Evolutionary conservation across 2,329 filamentous ascomycete genomes (phyloP), one percentile per base, ranked within the genome.

Genomic region (Fusarium torreyae): DNA sequence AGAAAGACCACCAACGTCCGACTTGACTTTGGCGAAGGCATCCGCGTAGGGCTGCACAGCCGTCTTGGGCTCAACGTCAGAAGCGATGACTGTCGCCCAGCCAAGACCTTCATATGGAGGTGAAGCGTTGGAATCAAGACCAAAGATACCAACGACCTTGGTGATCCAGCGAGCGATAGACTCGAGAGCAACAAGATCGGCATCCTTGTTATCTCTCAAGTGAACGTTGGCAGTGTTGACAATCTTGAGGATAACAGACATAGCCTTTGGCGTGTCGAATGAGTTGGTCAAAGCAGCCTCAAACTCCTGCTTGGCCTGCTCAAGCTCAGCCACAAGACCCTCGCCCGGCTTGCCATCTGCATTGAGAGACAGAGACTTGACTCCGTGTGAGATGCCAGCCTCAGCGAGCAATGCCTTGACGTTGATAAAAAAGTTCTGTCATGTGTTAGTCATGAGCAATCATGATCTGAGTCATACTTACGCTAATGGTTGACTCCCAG

Each of bases 221-320:
- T 85, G 82, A 54, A 86, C 82, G 79, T 97, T 97, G 76, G 91
- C 92, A 42, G 92, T 88, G 48, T 90, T 91, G 66, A 98, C 91
- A 24, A 98, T 82, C 57, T 93, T 89, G 3, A 90, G 88, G 46
- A 98, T 91, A n/a, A 89, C 82, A 49, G 88, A 87, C 91, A 98
- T 94, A 7, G 91, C 93, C 51, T 85, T 83, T 2, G 92, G 89
- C 0, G 94, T 98, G 79, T 98, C 92, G 78, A 98, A 97, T 0
- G 94, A 97, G 80, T 97, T 94, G 71, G 86, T 86, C 17, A 98
- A 84, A 3, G 92, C 91, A 2, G 79, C 75, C 34, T 87, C 79
- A 31, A 88, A 77, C 24, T 88, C 87, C 40, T 80, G 80, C 78
- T 89, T 84, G 11, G 87, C 86, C 60, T 87, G 83, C 51, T 87